Evolutionary conservation across 2,329 filamentous ascomycete species (phyloP).

Genomic region (Penicillium sp.): DNA sequence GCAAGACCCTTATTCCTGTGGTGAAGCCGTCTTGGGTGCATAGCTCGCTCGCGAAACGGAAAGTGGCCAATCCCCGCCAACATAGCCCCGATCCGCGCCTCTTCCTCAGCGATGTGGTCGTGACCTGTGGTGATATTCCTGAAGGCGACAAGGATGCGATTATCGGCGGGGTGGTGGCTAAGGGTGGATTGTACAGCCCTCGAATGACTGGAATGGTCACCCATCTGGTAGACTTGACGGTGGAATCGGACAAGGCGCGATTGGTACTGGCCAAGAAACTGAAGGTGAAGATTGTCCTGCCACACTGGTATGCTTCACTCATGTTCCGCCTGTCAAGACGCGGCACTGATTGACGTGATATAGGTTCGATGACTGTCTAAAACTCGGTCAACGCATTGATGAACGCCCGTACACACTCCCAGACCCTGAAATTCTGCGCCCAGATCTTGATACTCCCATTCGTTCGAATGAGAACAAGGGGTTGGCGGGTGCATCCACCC

Average conservation of each 20-base stretch:
- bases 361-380: constrained; percentile 96
- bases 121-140: constrained; percentile 85
- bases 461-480: constrained; percentile 64
- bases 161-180: constrained; percentile 82
- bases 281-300: constrained; percentile 82
- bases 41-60: constrained; percentile 70
- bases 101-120: constrained; percentile 83
- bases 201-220: constrained; percentile 77
- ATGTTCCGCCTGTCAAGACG: neutral
- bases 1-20: constrained; percentile 80
- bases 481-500: constrained; percentile 70
- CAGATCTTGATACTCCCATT: constrained; percentile 61
- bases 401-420: constrained; percentile 86
- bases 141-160: constrained; percentile 89
- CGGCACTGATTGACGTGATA: constrained; percentile 27
- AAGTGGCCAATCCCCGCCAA: constrained; percentile 77
- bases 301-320: constrained; percentile 74
- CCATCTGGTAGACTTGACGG: constrained; percentile 82
- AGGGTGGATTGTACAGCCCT: constrained; percentile 81
- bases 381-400: constrained; percentile 86
- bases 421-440: constrained; percentile 79
- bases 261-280: constrained; percentile 68
- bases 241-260: constrained; percentile 70
- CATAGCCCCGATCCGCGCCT: constrained; percentile 90
- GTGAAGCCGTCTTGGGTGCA: constrained; percentile 83